Conservation (phyloP, 2,329 filamentous ascomycete species). For the Scedosporium aurantiacum region DNA sequence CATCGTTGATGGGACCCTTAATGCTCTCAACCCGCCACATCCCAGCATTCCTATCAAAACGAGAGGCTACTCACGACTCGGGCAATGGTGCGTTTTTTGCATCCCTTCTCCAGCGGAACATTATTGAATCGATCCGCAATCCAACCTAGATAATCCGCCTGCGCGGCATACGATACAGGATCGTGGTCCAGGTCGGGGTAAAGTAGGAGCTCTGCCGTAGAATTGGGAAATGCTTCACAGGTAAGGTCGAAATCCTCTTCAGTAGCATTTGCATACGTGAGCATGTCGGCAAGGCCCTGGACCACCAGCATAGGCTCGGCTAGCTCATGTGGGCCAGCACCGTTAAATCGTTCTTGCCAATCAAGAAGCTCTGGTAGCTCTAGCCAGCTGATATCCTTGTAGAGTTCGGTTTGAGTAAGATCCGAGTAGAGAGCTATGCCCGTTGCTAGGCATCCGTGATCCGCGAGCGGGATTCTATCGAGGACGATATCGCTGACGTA, state of each 20-base stretch:
- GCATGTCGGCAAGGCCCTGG: constrained; percentile 12
- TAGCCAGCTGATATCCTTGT: constrained; percentile 10
- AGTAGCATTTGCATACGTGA: constrained; percentile 9
- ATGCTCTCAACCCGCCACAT: no score
- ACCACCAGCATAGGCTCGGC: constrained; percentile 14
- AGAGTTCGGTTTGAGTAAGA: constrained; percentile 9
- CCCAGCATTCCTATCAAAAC: no score
- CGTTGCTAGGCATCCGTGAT: constrained; percentile 8
- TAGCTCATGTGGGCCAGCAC: constrained; percentile 11
- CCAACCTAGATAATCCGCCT: constrained; percentile 7
- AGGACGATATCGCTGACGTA: constrained; percentile 8
- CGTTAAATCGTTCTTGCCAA: constrained; percentile 9
- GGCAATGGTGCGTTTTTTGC: not conserved
- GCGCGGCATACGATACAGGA: constrained; percentile 2
- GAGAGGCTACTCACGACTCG: no score
- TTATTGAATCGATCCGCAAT: constrained; percentile 7
- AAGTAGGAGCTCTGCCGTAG: not conserved
- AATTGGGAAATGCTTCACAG: constrained; percentile 9
- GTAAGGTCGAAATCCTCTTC: constrained; percentile 11
- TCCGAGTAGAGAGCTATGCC: constrained; percentile 7
- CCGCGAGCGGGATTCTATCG: not conserved
- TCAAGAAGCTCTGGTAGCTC: not conserved
- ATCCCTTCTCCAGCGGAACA: not conserved
- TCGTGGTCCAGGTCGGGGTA: constrained; percentile 6
- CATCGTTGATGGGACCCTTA: no score